Evolutionary conservation across 1,139 yeast genomes (phyloP).

Genomic region (Yamadazyma blattariae): DNA sequence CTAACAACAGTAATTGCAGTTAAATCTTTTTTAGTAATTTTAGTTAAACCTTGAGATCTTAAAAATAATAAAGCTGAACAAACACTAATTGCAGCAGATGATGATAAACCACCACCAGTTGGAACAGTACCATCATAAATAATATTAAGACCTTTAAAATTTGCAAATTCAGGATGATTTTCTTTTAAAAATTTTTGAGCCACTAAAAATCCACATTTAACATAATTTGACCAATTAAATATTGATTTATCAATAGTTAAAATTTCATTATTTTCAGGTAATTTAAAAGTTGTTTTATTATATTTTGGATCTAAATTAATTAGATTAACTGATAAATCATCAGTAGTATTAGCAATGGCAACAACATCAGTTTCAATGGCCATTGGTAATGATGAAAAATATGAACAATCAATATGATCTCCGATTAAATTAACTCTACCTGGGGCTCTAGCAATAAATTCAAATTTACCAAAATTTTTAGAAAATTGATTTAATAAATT

Average conservation of each 20-base stretch:
- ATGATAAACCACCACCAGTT: conserved; percentile 69
- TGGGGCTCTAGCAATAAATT: conserved; percentile 60
- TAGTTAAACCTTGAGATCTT: conserved; percentile 47
- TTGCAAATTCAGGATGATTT: conserved; percentile 20
- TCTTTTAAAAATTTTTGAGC: conserved; percentile 52
- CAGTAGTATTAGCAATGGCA: conserved; percentile 45
- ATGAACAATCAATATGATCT: conserved; percentile 71
- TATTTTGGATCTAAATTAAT: conserved; percentile 40
- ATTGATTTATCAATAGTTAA: conserved; percentile 47
- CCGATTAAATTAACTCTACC: conserved; percentile 77
- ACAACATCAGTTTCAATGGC: conserved; percentile 67
- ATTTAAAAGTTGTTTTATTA: conserved; percentile 27
- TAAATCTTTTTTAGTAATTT: conserved; percentile 49
- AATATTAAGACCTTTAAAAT: conserved; percentile 48
- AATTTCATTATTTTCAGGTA: conserved; percentile 36
- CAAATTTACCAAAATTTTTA: conserved; percentile 26
- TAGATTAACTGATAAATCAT: conserved; percentile 31
- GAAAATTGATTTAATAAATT: conserved; percentile 20
- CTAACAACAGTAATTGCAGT: conserved; percentile 63
- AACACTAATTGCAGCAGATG: conserved; percentile 73
- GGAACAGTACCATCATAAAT: conserved; percentile 68
- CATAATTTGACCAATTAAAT: conserved; percentile 65
- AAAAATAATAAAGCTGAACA: conserved; percentile 61
- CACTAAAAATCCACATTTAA: conserved; percentile 63
- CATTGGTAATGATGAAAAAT: conserved; percentile 72